Evolutionary conservation across 768 basidiomycete species (phyloP).

Genomic region (Naematelia aurantialba): DNA sequence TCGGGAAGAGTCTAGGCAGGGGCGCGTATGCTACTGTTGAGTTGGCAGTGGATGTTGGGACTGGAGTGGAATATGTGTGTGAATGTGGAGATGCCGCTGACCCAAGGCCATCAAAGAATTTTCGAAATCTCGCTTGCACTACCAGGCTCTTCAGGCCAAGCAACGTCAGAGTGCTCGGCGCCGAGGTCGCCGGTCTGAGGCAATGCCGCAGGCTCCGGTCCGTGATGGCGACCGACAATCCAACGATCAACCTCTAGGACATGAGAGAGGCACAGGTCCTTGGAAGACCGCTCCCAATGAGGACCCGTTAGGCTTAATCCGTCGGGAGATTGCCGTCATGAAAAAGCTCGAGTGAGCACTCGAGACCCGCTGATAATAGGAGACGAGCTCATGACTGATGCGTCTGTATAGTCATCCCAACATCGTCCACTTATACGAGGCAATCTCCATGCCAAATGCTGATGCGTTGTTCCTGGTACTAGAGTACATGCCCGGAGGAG

Average conservation of each 20-base stretch:
- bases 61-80: constrained; percentile 48
- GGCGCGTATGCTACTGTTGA: constrained; percentile 51
- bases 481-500: constrained; percentile 50
- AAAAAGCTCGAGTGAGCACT: constrained; percentile 50
- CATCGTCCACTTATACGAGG: constrained; percentile 50
- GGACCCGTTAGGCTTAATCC: constrained; percentile 47
- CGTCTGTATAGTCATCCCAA: constrained; percentile 45
- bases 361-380: neutral
- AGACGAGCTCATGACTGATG: neutral
- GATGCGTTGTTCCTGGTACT: constrained; percentile 50
- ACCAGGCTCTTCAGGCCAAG: constrained; percentile 38
- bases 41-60: constrained; percentile 47
- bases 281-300: constrained; percentile 18
- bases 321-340: constrained; percentile 51
- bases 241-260: no score
- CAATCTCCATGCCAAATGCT: constrained; percentile 48
- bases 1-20: constrained; percentile 46
- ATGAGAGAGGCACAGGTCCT: constrained; percentile 2
- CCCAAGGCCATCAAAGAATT: constrained; percentile 51
- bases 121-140: constrained; percentile 48
- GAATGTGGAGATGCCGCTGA: neutral
- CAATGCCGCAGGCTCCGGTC: neutral
- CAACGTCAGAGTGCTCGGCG: constrained; percentile 31
- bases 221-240: constrained; percentile 10
- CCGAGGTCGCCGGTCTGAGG: constrained; percentile 1